Conservation (phyloP, 2,329 filamentous ascomycete species). For the Claviceps monticola region DNA sequence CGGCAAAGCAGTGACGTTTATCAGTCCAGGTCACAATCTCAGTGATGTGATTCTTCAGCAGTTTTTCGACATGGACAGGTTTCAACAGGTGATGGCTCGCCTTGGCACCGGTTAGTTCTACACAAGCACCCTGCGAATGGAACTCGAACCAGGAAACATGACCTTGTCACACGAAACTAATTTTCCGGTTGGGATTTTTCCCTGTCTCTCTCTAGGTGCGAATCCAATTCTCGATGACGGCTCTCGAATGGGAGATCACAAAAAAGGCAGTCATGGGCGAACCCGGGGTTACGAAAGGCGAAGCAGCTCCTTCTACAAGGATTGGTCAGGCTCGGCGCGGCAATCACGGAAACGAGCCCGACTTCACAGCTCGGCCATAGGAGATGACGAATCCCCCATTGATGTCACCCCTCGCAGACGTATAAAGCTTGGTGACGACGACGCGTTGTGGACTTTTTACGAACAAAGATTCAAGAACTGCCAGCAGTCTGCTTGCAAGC, state of each 20-base stretch:
- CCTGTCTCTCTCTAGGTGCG: conserved; percentile 12
- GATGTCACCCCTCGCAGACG: conserved; percentile 26
- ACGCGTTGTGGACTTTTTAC: conserved; percentile 46
- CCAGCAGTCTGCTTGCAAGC: conserved; percentile 58
- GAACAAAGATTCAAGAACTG: conserved; percentile 47
- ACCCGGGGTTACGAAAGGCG: conserved; percentile 17
- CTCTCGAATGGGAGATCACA: conserved; percentile 15
- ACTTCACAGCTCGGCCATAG: conserved; percentile 23
- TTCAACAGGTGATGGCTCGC: conserved; percentile 24
- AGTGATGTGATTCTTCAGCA: conserved; percentile 24
- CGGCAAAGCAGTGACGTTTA: conserved; percentile 30
- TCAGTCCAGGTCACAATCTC: conserved; percentile 26
- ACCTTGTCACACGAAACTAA: neutral
- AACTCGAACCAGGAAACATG: neutral
- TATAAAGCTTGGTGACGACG: conserved; percentile 39
- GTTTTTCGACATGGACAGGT: conserved; percentile 34
- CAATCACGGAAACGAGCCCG: conserved; percentile 16
- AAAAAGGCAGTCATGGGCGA: conserved; percentile 13
- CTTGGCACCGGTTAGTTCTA: conserved; percentile 23
- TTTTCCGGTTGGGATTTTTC: no score
- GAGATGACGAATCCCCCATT: conserved; percentile 28
- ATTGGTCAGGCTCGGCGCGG: conserved; percentile 18
- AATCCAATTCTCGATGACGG: conserved; percentile 21
- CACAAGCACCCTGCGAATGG: neutral
- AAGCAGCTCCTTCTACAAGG: conserved; percentile 18